These are phyloP conservation scores for Phialophora expanda DNA, from an alignment of 2,329 filamentous ascomycete genomes.

Conservation along the genomic window DNA sequence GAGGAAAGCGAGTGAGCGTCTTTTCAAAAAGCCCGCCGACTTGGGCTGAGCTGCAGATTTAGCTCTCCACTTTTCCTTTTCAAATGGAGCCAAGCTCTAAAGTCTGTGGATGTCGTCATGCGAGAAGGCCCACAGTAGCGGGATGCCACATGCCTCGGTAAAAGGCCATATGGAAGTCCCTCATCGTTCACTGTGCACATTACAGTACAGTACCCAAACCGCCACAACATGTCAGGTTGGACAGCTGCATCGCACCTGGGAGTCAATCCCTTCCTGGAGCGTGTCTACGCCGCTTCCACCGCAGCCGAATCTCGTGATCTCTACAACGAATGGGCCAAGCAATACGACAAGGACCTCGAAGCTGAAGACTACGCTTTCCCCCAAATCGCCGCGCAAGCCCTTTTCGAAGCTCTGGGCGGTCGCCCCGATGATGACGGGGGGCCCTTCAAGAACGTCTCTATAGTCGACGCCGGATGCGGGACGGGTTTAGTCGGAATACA, in stretches of 20 bases:
- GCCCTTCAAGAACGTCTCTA: slow-evolving; percentile 40
- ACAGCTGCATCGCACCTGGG: slow-evolving; percentile 1
- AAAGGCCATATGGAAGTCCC: not conserved
- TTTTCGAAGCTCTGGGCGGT: slow-evolving; percentile 22
- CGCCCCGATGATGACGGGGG: not conserved
- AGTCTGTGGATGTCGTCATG: not conserved
- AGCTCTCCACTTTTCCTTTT: not conserved
- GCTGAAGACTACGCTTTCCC: slow-evolving; percentile 52
- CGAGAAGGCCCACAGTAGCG: no score
- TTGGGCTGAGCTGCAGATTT: no score
- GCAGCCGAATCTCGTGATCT: slow-evolving; percentile 48
- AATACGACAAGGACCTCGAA: slow-evolving; percentile 52
- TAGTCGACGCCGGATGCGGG: slow-evolving; percentile 63
- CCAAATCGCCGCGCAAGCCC: slow-evolving; percentile 46
- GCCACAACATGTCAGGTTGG: not conserved
- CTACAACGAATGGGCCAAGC: slow-evolving; percentile 55
- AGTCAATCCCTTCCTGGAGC: slow-evolving; percentile 44
- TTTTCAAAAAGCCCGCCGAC: not conserved
- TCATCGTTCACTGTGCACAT: not conserved
- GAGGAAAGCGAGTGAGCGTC: not conserved
- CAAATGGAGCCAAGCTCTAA: not conserved
- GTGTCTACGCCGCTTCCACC: slow-evolving; percentile 46
- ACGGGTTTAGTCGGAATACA: slow-evolving; percentile 60
- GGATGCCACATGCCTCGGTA: not conserved
- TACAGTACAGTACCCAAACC: not conserved